Evolutionary conservation across 1,284 basidiomycete species (phyloP).

Genomic region (Apiotrichum gamsii): DNA sequence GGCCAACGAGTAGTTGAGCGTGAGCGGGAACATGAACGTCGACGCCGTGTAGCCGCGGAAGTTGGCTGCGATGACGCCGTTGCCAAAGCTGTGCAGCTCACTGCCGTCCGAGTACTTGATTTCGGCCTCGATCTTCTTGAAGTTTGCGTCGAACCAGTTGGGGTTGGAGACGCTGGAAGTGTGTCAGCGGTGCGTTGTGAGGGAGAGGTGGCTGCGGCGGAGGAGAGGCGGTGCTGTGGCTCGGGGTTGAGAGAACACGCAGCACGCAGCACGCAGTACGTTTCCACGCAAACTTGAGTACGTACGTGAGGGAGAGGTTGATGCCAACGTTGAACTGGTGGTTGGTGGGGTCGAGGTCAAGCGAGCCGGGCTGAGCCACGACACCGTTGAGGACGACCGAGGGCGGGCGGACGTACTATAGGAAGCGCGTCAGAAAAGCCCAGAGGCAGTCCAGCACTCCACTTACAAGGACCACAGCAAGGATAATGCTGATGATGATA

Average conservation of each 20-base stretch:
- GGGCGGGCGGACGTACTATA: conserved; percentile 72
- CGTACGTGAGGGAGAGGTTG: conserved; percentile 62
- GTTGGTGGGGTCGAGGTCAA: neutral
- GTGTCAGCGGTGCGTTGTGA: conserved; percentile 2
- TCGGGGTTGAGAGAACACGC: too few species aligned
- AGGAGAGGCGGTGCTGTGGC: too few species aligned
- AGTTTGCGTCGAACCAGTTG: conserved; percentile 71
- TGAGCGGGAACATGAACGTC: conserved; percentile 75
- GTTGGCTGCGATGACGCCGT: conserved; percentile 57
- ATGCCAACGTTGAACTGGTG: conserved; percentile 53
- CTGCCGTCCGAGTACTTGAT: conserved; percentile 68
- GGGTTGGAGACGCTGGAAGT: conserved; percentile 66
- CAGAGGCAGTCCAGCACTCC: neutral
- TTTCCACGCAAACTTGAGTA: conserved; percentile 10
- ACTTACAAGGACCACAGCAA: conserved; percentile 66
- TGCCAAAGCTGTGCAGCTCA: conserved; percentile 56
- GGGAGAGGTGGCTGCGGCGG: too few species aligned
- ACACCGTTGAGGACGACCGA: conserved; percentile 61
- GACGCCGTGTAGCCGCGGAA: conserved; percentile 62
- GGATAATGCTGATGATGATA: conserved; percentile 61
- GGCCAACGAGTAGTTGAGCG: conserved; percentile 49
- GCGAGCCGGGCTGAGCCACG: conserved; percentile 38
- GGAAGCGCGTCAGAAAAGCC: neutral
- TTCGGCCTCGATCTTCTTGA: conserved; percentile 63
- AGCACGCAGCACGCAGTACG: neutral